These are phyloP conservation scores for Rhododendron williamsianum DNA, from an alignment of 148 eudicot species.

Conservation along the genomic window DNA sequence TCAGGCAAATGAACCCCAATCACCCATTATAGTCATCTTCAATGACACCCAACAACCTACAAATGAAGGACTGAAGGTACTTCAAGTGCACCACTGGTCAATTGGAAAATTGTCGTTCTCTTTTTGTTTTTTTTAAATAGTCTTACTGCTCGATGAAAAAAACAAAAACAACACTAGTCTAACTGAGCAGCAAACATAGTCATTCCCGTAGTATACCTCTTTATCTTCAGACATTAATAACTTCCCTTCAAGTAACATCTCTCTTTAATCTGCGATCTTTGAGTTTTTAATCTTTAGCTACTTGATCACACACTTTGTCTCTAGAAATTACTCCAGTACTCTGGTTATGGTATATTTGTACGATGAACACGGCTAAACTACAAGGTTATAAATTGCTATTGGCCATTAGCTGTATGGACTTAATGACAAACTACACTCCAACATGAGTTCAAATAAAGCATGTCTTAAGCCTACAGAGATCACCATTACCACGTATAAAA, in stretches of 20 bases:
- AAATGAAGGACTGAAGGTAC: background rate
- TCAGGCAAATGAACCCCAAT: background rate
- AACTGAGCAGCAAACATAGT: background rate
- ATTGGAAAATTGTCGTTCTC: background rate
- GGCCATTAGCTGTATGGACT: background rate
- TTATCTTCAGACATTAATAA: background rate
- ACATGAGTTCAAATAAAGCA: slow-evolving; percentile 5
- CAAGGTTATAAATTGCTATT: background rate
- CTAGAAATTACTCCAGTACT: background rate
- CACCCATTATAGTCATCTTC: background rate
- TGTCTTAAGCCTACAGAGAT: background rate
- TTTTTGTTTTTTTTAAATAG: background rate
- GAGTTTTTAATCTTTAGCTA: background rate
- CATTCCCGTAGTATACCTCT: background rate
- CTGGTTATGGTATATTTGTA: background rate
- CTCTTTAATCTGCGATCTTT: background rate
- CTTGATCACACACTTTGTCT: background rate
- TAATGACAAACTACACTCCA: background rate
- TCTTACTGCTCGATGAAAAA: background rate
- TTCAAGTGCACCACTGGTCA: background rate
- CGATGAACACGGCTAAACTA: background rate
- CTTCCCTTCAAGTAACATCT: background rate
- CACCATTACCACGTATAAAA: background rate
- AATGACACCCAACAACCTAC: background rate
- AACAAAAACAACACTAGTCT: background rate